Percentiles rank a stretch among this genome's conserved stretches.
Evolutionary conservation across 176 grass and related monocot genomes (phyloP).

Genomic region (Olyra latifolia): DNA sequence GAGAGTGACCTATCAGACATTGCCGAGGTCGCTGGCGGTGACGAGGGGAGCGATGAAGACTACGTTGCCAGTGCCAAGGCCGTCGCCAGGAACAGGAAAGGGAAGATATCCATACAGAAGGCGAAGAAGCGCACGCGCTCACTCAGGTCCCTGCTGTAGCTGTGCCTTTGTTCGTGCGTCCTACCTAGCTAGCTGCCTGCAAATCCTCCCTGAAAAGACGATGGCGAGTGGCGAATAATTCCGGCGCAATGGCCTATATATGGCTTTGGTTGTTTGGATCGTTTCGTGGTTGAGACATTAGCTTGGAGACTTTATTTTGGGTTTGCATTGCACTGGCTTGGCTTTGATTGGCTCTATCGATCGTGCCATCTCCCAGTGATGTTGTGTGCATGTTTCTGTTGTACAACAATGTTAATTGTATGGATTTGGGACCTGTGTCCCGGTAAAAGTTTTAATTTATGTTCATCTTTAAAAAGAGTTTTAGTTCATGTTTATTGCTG

Average conservation of each 20-base stretch:
- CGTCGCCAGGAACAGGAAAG: neutral
- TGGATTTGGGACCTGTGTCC: neutral
- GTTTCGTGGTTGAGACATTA: neutral
- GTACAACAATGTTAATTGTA: neutral
- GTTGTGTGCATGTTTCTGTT: neutral
- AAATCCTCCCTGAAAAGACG: neutral
- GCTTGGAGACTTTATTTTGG: neutral
- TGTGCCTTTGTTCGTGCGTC: neutral
- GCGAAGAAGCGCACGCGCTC: neutral
- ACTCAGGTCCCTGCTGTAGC: conserved; percentile 9
- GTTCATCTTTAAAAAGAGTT: neutral
- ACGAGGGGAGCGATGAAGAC: neutral
- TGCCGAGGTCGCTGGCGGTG: neutral
- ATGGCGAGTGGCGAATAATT: neutral
- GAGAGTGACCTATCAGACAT: neutral
- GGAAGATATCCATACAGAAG: neutral
- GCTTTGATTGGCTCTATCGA: neutral
- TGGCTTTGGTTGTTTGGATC: neutral
- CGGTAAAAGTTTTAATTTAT: neutral
- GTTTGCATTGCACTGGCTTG: neutral
- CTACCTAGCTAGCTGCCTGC: neutral
- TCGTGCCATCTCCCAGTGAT: neutral
- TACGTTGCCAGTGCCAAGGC: neutral
- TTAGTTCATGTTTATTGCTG: neutral
- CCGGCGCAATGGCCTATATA: neutral